These are phyloP conservation scores for Spergularia marina DNA, from an alignment of 148 eudicot species.

Conservation along the genomic window DNA sequence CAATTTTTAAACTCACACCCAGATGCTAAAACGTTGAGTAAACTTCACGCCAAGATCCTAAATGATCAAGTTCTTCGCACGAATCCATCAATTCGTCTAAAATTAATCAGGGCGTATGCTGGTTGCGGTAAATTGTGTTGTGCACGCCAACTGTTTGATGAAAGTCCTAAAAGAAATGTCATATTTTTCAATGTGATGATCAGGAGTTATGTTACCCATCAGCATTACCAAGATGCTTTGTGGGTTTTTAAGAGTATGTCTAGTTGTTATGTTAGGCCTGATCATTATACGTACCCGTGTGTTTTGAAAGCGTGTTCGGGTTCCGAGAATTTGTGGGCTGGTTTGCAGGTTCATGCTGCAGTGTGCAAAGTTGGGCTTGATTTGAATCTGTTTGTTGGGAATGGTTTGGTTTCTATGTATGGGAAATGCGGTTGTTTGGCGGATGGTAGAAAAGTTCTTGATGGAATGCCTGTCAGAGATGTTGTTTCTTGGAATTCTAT, in stretches of 20 bases:
- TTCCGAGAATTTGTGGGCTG: slow-evolving; percentile 47
- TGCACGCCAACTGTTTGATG: slow-evolving; percentile 67
- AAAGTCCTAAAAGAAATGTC: slow-evolving; percentile 54
- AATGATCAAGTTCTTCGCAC: slow-evolving; percentile 35
- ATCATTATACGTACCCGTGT: slow-evolving; percentile 78
- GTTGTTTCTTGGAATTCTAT: slow-evolving; percentile 78
- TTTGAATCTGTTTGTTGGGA: slow-evolving; percentile 53
- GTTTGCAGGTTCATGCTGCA: slow-evolving; percentile 52
- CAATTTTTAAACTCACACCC: slow-evolving; percentile 56
- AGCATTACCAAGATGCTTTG: slow-evolving; percentile 48
- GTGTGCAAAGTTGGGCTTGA: slow-evolving; percentile 50
- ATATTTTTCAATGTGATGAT: slow-evolving; percentile 75
- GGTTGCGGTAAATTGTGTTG: slow-evolving; percentile 39
- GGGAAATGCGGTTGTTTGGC: slow-evolving; percentile 62
- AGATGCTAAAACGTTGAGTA: slow-evolving; percentile 50
- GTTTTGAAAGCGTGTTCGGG: slow-evolving; percentile 69
- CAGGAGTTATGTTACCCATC: slow-evolving; percentile 68
- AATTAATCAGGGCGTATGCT: slow-evolving; percentile 71
- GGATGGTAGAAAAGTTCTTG: slow-evolving; percentile 50
- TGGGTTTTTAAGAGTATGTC: slow-evolving; percentile 45
- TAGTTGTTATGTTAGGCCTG: slow-evolving; percentile 37
- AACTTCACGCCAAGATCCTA: slow-evolving; percentile 50
- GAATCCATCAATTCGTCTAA: slow-evolving; percentile 53
- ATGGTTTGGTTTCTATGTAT: slow-evolving; percentile 73
- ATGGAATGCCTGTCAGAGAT: slow-evolving; percentile 57